Evolutionary conservation across 768 basidiomycete genomes (phyloP).

Genomic region (Russula dissimulans): DNA sequence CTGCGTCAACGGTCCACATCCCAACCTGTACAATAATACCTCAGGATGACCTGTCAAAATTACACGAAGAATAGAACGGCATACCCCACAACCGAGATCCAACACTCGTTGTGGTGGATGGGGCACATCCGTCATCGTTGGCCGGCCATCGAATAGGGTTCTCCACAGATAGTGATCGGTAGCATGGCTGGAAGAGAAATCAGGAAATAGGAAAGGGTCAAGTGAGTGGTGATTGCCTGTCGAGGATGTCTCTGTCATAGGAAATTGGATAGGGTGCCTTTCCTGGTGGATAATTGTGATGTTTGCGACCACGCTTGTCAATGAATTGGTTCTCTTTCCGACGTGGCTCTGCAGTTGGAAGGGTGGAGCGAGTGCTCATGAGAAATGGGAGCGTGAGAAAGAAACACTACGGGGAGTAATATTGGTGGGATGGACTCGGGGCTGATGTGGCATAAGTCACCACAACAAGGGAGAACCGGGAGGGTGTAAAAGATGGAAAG

Average conservation of each 20-base stretch:
- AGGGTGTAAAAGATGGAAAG: not conserved
- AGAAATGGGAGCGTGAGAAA: not conserved
- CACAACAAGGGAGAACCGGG: not conserved
- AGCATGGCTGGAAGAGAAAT: slow-evolving; percentile 17
- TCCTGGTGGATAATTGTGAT: slow-evolving; percentile 60
- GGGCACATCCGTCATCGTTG: slow-evolving; percentile 15
- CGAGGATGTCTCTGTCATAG: slow-evolving; percentile 58
- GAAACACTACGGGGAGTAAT: not conserved
- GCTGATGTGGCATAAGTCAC: slow-evolving; percentile 4
- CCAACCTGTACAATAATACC: slow-evolving; percentile 6
- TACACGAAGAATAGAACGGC: not conserved
- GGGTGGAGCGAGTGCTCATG: slow-evolving; percentile 9
- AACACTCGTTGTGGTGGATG: slow-evolving; percentile 15
- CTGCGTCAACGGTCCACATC: slow-evolving; percentile 19
- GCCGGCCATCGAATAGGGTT: slow-evolving; percentile 10
- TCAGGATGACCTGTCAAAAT: not conserved
- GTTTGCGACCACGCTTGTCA: slow-evolving; percentile 50
- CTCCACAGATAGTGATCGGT: slow-evolving; percentile 19
- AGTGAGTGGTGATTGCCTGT: slow-evolving; percentile 42
- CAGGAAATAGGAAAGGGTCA: not conserved
- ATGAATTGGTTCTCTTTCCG: slow-evolving; percentile 50
- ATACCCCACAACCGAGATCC: slow-evolving; percentile 19
- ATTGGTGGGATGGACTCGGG: not conserved
- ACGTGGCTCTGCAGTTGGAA: slow-evolving; percentile 3
- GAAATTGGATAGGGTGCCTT: slow-evolving; percentile 75